Conservation (phyloP, 2,329 filamentous ascomycete genomes). For the Xylariaceae sp. region DNA sequence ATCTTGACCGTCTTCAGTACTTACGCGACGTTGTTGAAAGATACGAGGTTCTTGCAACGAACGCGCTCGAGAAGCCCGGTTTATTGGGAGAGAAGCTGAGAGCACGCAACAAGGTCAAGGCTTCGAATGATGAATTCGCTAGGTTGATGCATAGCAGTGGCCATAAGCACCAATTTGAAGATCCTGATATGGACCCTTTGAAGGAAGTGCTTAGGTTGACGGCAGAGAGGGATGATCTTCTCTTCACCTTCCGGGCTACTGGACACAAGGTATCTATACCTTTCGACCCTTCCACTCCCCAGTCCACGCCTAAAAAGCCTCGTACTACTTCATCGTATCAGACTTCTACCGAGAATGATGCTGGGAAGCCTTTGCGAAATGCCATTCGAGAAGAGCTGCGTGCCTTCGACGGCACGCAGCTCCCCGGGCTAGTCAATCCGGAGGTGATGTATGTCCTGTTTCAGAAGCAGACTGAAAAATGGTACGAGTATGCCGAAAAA, state of each 20-base stretch:
- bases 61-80: slow-evolving; percentile 38
- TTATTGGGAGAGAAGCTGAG: slow-evolving; percentile 31
- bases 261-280: too few relatives aligned
- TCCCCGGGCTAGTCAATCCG: slow-evolving; percentile 44
- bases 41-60: slow-evolving; percentile 32
- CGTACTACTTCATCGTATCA: background rate
- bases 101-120: slow-evolving; percentile 36
- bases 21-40: slow-evolving; percentile 33
- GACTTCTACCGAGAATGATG: background rate
- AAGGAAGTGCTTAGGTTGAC: slow-evolving; percentile 6
- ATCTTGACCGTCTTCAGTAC: slow-evolving; percentile 36
- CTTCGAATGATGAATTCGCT: slow-evolving; percentile 35
- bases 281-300: too few relatives aligned
- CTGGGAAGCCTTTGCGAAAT: slow-evolving; percentile 16
- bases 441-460: slow-evolving; percentile 42
- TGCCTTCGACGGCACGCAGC: slow-evolving; percentile 40
- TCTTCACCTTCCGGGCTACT: too few relatives aligned
- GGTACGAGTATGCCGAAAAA: slow-evolving; percentile 35
- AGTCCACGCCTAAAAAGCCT: background rate
- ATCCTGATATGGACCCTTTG: slow-evolving; percentile 30
- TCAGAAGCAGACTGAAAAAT: slow-evolving; percentile 42
- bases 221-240: background rate
- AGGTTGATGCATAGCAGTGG: slow-evolving; percentile 38
- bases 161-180: slow-evolving; percentile 38
- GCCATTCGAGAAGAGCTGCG: slow-evolving; percentile 39